Evolutionary conservation across 164 flowering plant genomes (phyloP).

Genomic region (Platanus orientalis): DNA sequence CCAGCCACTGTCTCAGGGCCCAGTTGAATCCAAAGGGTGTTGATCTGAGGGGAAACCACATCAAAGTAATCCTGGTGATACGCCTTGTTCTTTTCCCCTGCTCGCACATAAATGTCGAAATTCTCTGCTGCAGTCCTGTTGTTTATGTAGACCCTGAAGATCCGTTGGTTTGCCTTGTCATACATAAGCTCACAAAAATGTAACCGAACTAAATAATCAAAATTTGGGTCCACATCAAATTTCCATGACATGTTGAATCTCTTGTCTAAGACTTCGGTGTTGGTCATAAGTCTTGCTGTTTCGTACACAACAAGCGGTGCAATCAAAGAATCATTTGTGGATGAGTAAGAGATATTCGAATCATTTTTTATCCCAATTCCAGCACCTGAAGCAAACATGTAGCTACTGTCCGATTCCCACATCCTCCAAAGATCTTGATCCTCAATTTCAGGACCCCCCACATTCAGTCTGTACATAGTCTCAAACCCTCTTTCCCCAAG

Average conservation of each 20-base stretch:
- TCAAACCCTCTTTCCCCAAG: conserved; percentile 41
- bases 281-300: conserved; percentile 55
- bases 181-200: conserved; percentile 72
- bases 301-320: conserved; percentile 77
- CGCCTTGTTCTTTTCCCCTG: conserved; percentile 56
- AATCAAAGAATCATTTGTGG: conserved; percentile 35
- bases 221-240: conserved; percentile 59
- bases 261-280: conserved; percentile 47
- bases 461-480: conserved; percentile 75
- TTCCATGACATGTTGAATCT: conserved; percentile 86
- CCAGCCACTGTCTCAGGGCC: conserved; percentile 54
- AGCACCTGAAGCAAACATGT: conserved; percentile 53
- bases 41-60: conserved; percentile 27
- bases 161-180: conserved; percentile 43
- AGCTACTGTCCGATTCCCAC: conserved; percentile 61
- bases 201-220: conserved; percentile 61
- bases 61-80: conserved; percentile 61
- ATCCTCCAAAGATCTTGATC: conserved; percentile 52
- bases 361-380: conserved; percentile 32
- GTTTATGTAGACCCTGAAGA: conserved; percentile 60
- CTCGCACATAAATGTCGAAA: conserved; percentile 46
- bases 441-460: conserved; percentile 53
- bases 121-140: conserved; percentile 56
- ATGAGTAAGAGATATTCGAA: conserved; percentile 51
- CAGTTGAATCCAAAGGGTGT: conserved; percentile 67